A percentile compares a stretch with the other conserved stretches of the same genome.
These are phyloP conservation scores for Mycothermus thermophilus DNA, from an alignment of 495 filamentous ascomycete genomes.

Conservation along the genomic window DNA sequence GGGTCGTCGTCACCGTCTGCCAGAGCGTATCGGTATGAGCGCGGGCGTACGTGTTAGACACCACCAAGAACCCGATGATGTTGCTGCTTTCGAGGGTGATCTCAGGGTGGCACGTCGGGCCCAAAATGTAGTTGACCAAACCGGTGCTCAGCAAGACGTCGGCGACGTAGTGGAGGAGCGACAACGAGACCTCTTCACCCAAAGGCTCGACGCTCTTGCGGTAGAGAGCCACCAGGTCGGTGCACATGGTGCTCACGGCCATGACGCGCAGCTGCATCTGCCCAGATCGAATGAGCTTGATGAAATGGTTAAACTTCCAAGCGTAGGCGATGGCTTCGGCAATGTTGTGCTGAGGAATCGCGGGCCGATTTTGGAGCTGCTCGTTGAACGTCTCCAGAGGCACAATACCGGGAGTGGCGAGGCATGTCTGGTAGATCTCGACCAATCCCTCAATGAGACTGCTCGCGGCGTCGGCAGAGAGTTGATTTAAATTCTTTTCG, in stretches of 20 bases:
- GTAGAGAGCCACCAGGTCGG: constrained; percentile 54
- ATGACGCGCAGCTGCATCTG: constrained; percentile 78
- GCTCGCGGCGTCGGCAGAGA: constrained; percentile 30
- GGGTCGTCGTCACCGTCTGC: constrained; percentile 68
- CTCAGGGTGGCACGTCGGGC: constrained; percentile 82
- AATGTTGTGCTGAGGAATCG: constrained; percentile 13
- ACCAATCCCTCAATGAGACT: constrained; percentile 23
- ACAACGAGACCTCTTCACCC: constrained; percentile 27
- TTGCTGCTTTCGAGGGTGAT: constrained; percentile 70
- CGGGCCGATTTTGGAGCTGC: constrained; percentile 16
- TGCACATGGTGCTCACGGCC: constrained; percentile 56
- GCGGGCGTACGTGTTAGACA: constrained; percentile 59
- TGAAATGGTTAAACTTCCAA: constrained; percentile 58
- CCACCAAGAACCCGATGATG: constrained; percentile 77
- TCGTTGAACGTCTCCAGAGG: constrained; percentile 20
- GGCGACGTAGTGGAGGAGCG: constrained; percentile 50
- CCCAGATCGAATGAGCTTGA: constrained; percentile 61
- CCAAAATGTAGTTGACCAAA: constrained; percentile 74
- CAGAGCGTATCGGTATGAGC: constrained; percentile 69
- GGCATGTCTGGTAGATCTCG: constrained; percentile 26
- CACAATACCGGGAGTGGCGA: constrained; percentile 25
- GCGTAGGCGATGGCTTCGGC: constrained; percentile 40
- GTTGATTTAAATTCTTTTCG: constrained; percentile 34
- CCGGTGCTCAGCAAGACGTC: constrained; percentile 48
- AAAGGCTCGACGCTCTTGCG: constrained; percentile 26